phyloP scores from a whole-genome alignment of 495 filamentous ascomycete species.

The Aspergillus heteromorphus region DNA sequence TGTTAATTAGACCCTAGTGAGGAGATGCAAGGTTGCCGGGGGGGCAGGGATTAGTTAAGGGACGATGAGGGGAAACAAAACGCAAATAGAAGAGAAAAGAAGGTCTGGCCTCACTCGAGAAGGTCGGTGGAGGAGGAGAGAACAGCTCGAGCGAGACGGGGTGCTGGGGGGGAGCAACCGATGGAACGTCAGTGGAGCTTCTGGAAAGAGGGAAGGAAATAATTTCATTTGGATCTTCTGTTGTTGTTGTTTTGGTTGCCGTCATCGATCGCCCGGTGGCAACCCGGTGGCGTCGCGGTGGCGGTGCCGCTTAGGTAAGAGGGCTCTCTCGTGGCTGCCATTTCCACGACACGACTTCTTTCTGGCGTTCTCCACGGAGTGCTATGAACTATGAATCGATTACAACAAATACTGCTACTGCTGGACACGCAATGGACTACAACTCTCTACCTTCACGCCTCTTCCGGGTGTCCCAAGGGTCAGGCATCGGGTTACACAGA shows the following conservation, averaged over 20 bases:
- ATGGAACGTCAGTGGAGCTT: not conserved
- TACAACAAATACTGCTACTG: too few relatives aligned
- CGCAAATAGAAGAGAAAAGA: not conserved
- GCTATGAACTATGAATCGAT: too few relatives aligned
- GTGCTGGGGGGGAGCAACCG: slow-evolving; percentile 2
- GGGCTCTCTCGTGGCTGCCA: too few relatives aligned
- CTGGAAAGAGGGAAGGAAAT: slow-evolving; percentile 16
- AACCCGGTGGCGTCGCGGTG: slow-evolving; percentile 2
- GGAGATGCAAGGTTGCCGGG: not conserved
- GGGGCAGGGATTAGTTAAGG: slow-evolving; percentile 12
- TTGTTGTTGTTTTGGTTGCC: slow-evolving; percentile 14
- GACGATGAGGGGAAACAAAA: slow-evolving; percentile 1
- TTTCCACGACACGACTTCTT: too few relatives aligned
- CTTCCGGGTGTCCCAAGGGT: not conserved
- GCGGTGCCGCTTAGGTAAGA: slow-evolving; percentile 3
- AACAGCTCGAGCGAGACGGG: not conserved
- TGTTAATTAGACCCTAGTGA: not conserved
- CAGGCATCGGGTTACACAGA: too few relatives aligned
- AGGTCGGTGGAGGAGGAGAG: not conserved
- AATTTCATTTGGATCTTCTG: slow-evolving; percentile 3
- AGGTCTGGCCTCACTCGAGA: not conserved
- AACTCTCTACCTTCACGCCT: too few relatives aligned
- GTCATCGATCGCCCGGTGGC: slow-evolving; percentile 13
- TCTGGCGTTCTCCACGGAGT: too few relatives aligned
- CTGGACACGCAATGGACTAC: too few relatives aligned